Base-by-base conservation (phyloP, 495 filamentous ascomycete genomes). In the Neurospora hispaniola region DNA sequence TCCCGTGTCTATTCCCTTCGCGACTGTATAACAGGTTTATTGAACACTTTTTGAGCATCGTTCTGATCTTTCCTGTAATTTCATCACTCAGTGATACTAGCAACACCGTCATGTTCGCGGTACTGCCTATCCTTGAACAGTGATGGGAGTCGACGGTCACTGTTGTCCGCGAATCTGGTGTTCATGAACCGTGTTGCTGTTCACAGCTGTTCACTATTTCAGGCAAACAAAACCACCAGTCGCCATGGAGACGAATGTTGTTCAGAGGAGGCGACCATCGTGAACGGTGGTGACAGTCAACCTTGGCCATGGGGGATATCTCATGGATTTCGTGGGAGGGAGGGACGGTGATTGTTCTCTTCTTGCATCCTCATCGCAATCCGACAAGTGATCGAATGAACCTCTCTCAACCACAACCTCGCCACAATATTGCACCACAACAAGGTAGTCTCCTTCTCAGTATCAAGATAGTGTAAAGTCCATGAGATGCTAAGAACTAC, bases 31-130 rank as follows among this genome's bases (percentile, higher is more conserved):
- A 31, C 27, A 31, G 27, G 27, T 31, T 31, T 31, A 2, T 31
- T 31, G 1, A 8, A 43, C 16, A 0, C 42, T 43, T 14, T 18
- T 6, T 18, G 16, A 6, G 16, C 2, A 0, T 18, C 5, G 1
- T 43, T 2, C 0, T 16, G 16, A 0, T 5, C 14, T 7, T 43
- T 43, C 42, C 1, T 43, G 1, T 16, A 1, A 2, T 18, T 43
- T 18, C 0, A 5, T 1, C 3, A n/a, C 18, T 46, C 18, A 1
- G 0, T 0, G 0, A 20, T 10, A 20, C 4, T 4, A 2, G 3
- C 0, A 4, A 20, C 3, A 20, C 43, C 18, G 1, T 46, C 7
- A n/a, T n/a, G 18, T 10, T n/a, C 18, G 0, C 2, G 0, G 3
- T 4, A 10, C 18, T 20, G 3, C 7, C 18, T 46, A 2, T 46